phyloP scores from a whole-genome alignment of 2,329 filamentous ascomycete species.

The Diaporthe sp. region DNA sequence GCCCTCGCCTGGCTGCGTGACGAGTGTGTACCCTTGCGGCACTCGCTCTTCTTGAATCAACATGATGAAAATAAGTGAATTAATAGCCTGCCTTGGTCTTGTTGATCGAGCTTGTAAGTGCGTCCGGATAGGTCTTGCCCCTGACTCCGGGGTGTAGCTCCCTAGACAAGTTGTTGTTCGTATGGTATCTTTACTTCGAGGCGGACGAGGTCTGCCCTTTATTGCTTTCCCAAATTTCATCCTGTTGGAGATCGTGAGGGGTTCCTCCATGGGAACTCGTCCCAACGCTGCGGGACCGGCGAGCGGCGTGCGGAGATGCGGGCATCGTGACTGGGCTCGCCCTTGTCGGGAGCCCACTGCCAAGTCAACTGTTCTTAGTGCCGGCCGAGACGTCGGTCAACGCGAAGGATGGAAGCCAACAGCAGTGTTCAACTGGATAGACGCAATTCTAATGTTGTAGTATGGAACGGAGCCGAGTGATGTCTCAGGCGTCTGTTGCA shows the following conservation, averaged over 20 bases:
- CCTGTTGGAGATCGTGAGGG: conserved; percentile 14
- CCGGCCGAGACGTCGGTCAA: not conserved
- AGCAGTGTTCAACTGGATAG: not conserved
- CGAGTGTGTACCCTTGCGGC: conserved; percentile 41
- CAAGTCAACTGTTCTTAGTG: not conserved
- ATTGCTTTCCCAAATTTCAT: not conserved
- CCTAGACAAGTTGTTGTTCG: not conserved
- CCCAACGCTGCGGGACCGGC: conserved; percentile 11
- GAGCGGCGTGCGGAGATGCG: conserved; percentile 13
- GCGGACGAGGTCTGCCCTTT: not conserved
- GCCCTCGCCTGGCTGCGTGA: conserved; percentile 17
- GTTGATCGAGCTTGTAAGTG: too few species aligned
- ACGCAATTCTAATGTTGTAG: not conserved
- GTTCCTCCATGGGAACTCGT: not conserved
- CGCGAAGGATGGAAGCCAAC: not conserved
- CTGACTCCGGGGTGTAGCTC: not conserved
- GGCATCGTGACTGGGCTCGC: conserved; percentile 24
- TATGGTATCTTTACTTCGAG: not conserved
- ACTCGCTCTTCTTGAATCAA: conserved; percentile 39
- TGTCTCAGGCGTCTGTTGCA: not conserved
- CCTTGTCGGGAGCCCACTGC: conserved; percentile 8
- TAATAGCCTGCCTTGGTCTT: not conserved
- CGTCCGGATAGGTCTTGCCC: not conserved
- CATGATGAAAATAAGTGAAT: conserved; percentile 37
- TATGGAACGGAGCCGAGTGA: not conserved